These are phyloP conservation scores for Arthrobotrys conoides DNA, from an alignment of 2,329 filamentous ascomycete genomes.

Conservation along the genomic window DNA sequence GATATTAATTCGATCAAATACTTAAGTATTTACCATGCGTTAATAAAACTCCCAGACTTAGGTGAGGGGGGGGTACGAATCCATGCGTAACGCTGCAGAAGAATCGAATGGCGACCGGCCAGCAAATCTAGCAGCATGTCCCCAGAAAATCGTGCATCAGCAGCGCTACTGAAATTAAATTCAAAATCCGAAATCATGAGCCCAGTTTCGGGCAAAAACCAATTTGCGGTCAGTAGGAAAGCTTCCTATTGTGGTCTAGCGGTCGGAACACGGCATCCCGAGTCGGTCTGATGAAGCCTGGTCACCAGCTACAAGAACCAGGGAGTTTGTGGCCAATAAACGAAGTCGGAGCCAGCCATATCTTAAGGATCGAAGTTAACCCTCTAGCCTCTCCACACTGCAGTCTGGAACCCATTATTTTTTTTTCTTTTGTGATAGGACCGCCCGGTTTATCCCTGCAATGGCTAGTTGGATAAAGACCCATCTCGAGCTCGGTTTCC, in stretches of 20 bases:
- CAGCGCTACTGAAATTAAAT: neutral
- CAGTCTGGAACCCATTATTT: neutral
- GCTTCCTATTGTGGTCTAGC: conserved; percentile 15
- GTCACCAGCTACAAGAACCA: conserved; percentile 15
- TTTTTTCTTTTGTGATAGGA: conserved; percentile 20
- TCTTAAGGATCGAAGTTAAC: conserved; percentile 10
- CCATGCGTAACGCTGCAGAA: neutral
- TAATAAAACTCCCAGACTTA: neutral
- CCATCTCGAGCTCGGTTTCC: conserved; percentile 14
- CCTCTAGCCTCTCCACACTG: conserved; percentile 16
- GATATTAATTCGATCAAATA: neutral
- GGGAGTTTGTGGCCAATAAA: conserved; percentile 19
- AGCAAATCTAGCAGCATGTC: conserved; percentile 28
- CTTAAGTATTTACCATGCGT: too few relatives aligned
- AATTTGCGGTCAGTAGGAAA: conserved; percentile 19
- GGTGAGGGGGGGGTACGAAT: neutral
- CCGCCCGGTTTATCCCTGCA: conserved; percentile 18
- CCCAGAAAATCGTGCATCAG: neutral
- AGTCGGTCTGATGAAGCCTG: conserved; percentile 28
- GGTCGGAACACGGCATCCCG: conserved; percentile 26
- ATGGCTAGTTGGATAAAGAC: neutral
- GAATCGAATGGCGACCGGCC: conserved; percentile 4
- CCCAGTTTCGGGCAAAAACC: neutral
- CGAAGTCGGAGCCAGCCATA: conserved; percentile 12
- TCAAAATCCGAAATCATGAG: conserved; percentile 1